Conservation (phyloP, 345 rosid genomes). For the Gossypium anomalum region DNA sequence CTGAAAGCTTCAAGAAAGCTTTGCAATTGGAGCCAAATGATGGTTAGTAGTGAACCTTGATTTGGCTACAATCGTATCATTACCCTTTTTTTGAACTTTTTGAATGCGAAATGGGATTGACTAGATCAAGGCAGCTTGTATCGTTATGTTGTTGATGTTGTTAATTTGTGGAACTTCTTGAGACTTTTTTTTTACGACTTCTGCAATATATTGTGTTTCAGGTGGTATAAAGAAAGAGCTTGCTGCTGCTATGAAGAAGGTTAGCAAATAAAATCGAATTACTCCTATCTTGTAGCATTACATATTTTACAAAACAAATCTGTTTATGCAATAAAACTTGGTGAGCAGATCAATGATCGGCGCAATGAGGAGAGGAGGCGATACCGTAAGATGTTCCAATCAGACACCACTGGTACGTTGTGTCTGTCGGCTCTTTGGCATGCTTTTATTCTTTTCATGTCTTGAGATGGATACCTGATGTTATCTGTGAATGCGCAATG, state of each 20-base stretch:
- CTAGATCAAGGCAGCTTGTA: not conserved
- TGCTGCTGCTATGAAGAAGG: constrained; percentile 79
- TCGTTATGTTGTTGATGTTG: not conserved
- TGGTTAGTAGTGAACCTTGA: constrained; percentile 37
- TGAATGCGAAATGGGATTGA: not conserved
- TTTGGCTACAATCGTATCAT: not conserved
- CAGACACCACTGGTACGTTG: constrained; percentile 13
- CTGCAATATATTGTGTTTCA: constrained; percentile 33
- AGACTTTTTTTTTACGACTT: constrained; percentile 14
- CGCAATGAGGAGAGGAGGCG: constrained; percentile 61
- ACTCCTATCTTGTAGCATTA: not conserved
- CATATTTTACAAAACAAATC: not conserved
- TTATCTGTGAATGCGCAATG: not conserved
- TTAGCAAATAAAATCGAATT: constrained; percentile 22
- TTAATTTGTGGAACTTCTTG: not conserved
- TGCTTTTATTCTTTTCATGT: not conserved
- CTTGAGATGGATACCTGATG: not conserved
- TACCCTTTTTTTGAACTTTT: not conserved
- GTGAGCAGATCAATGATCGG: constrained; percentile 59
- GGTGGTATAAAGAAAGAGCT: constrained; percentile 85
- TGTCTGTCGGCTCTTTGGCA: not conserved
- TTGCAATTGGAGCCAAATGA: constrained; percentile 86
- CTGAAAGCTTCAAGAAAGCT: constrained; percentile 87
- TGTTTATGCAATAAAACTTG: constrained; percentile 11
- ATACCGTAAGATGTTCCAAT: constrained; percentile 71